Base-by-base conservation (phyloP, 805 yeast genomes). In the Teunomyces barrocoloradensis region DNA sequence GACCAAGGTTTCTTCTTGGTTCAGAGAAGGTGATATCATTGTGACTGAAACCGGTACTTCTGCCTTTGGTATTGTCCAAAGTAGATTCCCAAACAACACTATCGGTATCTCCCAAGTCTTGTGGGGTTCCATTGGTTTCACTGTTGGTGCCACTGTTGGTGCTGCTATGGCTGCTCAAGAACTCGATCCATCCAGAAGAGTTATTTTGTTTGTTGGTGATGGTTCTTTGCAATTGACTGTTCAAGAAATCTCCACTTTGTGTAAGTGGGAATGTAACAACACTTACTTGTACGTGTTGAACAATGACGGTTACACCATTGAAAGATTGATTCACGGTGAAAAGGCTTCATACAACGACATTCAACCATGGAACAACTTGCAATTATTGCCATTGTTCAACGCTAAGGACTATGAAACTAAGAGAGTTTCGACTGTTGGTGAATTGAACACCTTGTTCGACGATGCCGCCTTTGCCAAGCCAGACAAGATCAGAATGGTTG, bases 31-130 rank as follows among this genome's bases (percentile, higher is more conserved):
- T 20, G 72, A 66, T 47, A 54, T 66, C 42, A 60, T 66, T 23
- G 49, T 66, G 43, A 60, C 69, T 25, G 72, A 66, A 48, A 66
- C 72, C 17, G 72, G 72, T 43, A 66, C 72, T 11, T 63, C 71
- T 12, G 61, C 69, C 3, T 66, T 66, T 46, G 72, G 72, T 43
- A 65, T 66, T 17, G 51, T 66, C 35, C 71, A 66, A 54, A 55
- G 67, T 13, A 46, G 54, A 30, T 65, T 53, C 50, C 72, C 72
- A 13, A 56, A 59, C 44, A 54, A 64, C 43, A 51, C 63, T 17
- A 52, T 63, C 20, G 71, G 71, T 28, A 66, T 66, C 39, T 61
- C 66, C 15, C 72, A 66, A 47, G 66, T 66, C 5, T 59, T 66
- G 47, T 66, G 67, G 65, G 72, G 72, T 10, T 64, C 69, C 15